Conservation (phyloP, 768 basidiomycete species). For the Suillus decipiens region DNA sequence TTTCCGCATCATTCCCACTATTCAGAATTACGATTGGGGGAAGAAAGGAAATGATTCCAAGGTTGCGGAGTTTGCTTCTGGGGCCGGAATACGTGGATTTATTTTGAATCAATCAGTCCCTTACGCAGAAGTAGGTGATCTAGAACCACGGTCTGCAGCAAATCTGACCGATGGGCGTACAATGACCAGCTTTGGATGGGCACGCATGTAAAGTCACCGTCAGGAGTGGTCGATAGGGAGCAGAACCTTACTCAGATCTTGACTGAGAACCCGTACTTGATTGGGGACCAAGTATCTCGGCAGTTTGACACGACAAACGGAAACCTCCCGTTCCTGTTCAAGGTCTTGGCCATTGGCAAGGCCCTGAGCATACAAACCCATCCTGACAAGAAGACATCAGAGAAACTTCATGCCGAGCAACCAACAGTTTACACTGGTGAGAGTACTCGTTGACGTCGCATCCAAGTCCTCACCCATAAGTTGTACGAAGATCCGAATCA, state of each 20-base stretch:
- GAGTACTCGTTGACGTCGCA: conserved; percentile 18
- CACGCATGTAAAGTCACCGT: conserved; percentile 81
- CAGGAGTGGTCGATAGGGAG: conserved; percentile 49
- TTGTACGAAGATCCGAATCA: conserved; percentile 81
- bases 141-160: conserved; percentile 2
- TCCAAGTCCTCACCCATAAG: conserved; percentile 12
- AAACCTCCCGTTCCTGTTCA: conserved; percentile 90
- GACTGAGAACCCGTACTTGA: conserved; percentile 62
- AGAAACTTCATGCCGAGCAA: conserved; percentile 61
- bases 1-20: conserved; percentile 82
- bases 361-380: conserved; percentile 92
- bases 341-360: conserved; percentile 87
- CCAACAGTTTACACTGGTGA: conserved; percentile 92
- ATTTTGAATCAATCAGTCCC: conserved; percentile 67
- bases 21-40: conserved; percentile 95
- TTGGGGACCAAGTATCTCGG: conserved; percentile 58
- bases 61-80: conserved; percentile 82
- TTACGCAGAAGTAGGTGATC: conserved; percentile 83
- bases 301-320: conserved; percentile 59
- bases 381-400: conserved; percentile 83
- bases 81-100: conserved; percentile 64
- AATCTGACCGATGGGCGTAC: conserved; percentile 13
- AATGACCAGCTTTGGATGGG: conserved; percentile 93
- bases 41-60: conserved; percentile 78
- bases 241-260: conserved; percentile 61